phyloP scores from a whole-genome alignment of 306 rosid species.

The Glycyrrhiza uralensis region DNA sequence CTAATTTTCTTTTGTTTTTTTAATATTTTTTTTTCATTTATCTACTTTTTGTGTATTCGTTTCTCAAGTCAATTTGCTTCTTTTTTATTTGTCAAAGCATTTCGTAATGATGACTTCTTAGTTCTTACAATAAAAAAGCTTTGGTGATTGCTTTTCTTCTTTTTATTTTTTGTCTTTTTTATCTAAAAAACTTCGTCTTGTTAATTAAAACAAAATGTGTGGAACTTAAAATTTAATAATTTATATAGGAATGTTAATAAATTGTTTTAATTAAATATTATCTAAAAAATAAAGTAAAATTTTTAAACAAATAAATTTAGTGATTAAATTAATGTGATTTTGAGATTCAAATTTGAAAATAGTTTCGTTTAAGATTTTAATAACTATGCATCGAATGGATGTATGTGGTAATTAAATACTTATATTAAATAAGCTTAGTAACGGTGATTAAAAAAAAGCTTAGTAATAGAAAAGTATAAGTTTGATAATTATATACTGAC shows the following conservation, averaged over 20 bases:
- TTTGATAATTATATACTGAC: no score
- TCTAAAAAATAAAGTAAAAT: no score
- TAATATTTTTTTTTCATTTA: neutral
- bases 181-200: neutral
- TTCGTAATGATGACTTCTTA: neutral
- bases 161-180: neutral
- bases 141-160: neutral
- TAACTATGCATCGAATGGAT: no score
- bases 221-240: neutral
- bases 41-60: neutral
- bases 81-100: conserved; percentile 10
- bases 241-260: neutral
- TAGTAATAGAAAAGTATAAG: no score
- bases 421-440: no score
- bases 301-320: no score
- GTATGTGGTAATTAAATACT: no score
- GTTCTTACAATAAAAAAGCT: neutral
- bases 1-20: neutral
- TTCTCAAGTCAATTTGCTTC: conserved; percentile 3
- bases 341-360: no score
- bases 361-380: no score
- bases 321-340: no score
- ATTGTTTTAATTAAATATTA: neutral
- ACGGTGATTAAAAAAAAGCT: no score
- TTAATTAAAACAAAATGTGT: neutral